phyloP scores from a whole-genome alignment of 2,329 filamentous ascomycete species.

The Exserohilum rostratum region DNA sequence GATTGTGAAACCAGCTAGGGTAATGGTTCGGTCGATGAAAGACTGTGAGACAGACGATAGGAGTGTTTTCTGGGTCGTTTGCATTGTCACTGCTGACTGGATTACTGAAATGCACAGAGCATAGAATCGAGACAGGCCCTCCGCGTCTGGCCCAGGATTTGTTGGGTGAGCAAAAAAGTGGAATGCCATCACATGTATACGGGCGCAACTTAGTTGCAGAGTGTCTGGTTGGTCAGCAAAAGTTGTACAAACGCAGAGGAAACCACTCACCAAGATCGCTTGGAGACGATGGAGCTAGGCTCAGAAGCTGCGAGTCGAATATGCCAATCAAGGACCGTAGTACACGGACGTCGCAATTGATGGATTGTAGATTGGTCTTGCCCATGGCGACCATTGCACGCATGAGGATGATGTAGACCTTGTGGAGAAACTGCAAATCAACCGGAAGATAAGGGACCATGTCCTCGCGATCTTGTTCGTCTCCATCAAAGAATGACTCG shows the following conservation, averaged over 20 bases:
- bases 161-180: slow-evolving; percentile 45
- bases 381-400: slow-evolving; percentile 44
- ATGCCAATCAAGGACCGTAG: slow-evolving; percentile 44
- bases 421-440: slow-evolving; percentile 43
- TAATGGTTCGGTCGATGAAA: slow-evolving; percentile 43
- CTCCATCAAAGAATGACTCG: slow-evolving; percentile 42
- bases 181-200: slow-evolving; percentile 45
- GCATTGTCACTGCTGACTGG: slow-evolving; percentile 29
- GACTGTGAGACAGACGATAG: slow-evolving; percentile 39
- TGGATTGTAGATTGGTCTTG: slow-evolving; percentile 41
- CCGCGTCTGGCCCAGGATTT: slow-evolving; percentile 33
- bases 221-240: slow-evolving; percentile 33
- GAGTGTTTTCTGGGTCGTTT: slow-evolving; percentile 30
- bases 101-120: slow-evolving; percentile 42
- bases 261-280: slow-evolving; percentile 39
- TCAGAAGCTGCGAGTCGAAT: slow-evolving; percentile 44
- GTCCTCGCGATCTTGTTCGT: slow-evolving; percentile 42
- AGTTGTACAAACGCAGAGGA: neutral
- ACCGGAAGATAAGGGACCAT: slow-evolving; percentile 38
- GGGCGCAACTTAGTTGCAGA: slow-evolving; percentile 43
- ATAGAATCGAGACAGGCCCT: slow-evolving; percentile 39
- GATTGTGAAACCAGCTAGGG: slow-evolving; percentile 42
- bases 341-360: slow-evolving; percentile 37
- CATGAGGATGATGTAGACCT: slow-evolving; percentile 42
- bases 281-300: slow-evolving; percentile 35